A percentile compares a stretch with the other conserved stretches of the same genome.
These are phyloP conservation scores for Arctostaphylos glauca DNA, from an alignment of 148 eudicot genomes.

Conservation along the genomic window DNA sequence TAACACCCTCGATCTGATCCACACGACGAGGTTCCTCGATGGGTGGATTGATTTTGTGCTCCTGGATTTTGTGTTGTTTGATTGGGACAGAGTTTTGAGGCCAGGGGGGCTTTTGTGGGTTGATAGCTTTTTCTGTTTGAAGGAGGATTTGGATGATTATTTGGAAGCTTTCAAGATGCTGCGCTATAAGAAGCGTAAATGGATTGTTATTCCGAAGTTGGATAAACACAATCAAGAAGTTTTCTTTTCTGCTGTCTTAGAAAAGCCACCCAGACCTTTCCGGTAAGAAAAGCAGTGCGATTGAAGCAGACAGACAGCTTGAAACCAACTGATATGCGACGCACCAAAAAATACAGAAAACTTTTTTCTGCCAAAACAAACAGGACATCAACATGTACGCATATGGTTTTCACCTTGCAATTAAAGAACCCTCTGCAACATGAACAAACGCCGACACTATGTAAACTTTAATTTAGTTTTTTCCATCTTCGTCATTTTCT, in stretches of 20 bases:
- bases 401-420: background rate
- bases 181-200: constrained; percentile 52
- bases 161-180: constrained; percentile 39
- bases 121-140: constrained; percentile 53
- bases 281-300: constrained; percentile 9
- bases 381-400: background rate
- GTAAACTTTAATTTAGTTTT: background rate
- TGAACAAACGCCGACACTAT: background rate
- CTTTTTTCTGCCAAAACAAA: background rate
- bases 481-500: background rate
- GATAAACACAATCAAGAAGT: constrained; percentile 47
- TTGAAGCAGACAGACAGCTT: background rate
- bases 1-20: constrained; percentile 48
- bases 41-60: constrained; percentile 44
- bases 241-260: constrained; percentile 57
- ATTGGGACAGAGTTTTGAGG: constrained; percentile 56
- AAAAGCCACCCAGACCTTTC: constrained; percentile 53
- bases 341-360: background rate
- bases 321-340: background rate
- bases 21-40: constrained; percentile 43
- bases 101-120: constrained; percentile 63
- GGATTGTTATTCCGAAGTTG: constrained; percentile 48
- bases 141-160: constrained; percentile 47
- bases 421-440: background rate
- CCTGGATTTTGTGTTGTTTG: constrained; percentile 50